phyloP scores from a whole-genome alignment of 768 basidiomycete genomes.

The Pisolithus albus region DNA sequence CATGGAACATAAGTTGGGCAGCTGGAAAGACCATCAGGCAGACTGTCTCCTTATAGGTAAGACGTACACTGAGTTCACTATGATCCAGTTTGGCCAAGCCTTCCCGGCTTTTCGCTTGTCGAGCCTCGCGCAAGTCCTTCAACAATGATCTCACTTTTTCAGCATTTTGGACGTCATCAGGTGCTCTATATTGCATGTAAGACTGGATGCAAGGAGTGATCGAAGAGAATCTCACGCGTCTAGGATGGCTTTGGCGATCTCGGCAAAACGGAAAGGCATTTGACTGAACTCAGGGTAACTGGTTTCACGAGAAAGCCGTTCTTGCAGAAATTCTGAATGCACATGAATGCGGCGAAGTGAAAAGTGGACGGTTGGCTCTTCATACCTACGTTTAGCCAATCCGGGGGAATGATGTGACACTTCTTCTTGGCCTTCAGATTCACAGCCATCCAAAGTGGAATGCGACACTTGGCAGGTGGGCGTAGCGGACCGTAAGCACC shows the following conservation, averaged over 20 bases:
- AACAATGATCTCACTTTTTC: slow-evolving; percentile 80
- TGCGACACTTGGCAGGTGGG: slow-evolving; percentile 74
- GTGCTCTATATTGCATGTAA: slow-evolving; percentile 47
- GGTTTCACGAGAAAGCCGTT: slow-evolving; percentile 68
- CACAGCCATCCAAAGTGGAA: slow-evolving; percentile 96
- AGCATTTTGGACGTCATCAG: slow-evolving; percentile 82
- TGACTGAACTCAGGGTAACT: slow-evolving; percentile 65
- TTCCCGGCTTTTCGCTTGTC: slow-evolving; percentile 88
- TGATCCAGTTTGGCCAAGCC: slow-evolving; percentile 78
- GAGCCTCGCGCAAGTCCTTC: slow-evolving; percentile 92
- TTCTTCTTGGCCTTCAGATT: slow-evolving; percentile 93
- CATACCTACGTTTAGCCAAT: slow-evolving; percentile 84
- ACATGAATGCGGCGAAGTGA: neutral
- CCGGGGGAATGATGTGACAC: slow-evolving; percentile 85
- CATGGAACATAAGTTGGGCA: slow-evolving; percentile 81
- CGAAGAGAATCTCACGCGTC: slow-evolving; percentile 62
- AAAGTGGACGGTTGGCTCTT: neutral
- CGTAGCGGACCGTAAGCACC: slow-evolving; percentile 90
- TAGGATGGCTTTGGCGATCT: slow-evolving; percentile 86
- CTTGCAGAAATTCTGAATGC: slow-evolving; percentile 69
- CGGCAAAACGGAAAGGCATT: slow-evolving; percentile 83
- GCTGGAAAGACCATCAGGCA: slow-evolving; percentile 33
- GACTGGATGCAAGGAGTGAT: neutral
- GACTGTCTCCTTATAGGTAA: neutral
- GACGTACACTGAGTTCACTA: slow-evolving; percentile 66